Base-by-base conservation (phyloP, 2,329 filamentous ascomycete species). In the Arthrobotrys sphaeroides region DNA sequence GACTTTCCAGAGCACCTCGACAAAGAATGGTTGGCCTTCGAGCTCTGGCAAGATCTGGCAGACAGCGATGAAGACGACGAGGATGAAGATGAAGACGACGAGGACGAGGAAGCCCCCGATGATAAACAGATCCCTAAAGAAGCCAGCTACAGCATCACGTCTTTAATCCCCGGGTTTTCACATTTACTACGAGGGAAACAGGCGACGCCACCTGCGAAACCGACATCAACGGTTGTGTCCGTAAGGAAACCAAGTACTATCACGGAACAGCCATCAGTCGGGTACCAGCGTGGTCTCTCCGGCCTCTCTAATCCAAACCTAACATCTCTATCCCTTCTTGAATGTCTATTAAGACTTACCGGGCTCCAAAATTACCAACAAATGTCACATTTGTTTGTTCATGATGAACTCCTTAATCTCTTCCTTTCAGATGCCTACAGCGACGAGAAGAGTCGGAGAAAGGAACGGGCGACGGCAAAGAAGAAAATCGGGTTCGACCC, bases 331-430 rank as follows among this genome's bases (percentile, higher is more conserved):
- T 97, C 94, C 0, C 87, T 97, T 6, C 87, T 97, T 64, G 94
- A 97, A 82, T 95, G 94, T 85, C 85, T 97, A 31, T 88, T 97
- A 51, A 92, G 94, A 43, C 87, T 97, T 51, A 90, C 91, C 3
- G 92, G 93, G 20, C 87, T 97, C 12, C 94, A 97, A 81, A 93
- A 97, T 84, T 96, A 95, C 82, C 91, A 96, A 81, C 94, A 97
- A 84, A 87, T 89, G 42, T 93, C 92, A 0, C 93, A 97, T 80
- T 87, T 97, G n/a, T 88, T 92, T 5, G 95, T 96, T 76, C 91
- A 91, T 0, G 94, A 97, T 81, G 92, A 97, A 79, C 88, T 97
- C 1, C 85, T 97, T 42, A 93, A 90, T 61, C 96, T 96, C 84
- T 97, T 97, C 83, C 85, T 97, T 42, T 80, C 79, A 4, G 79